These are phyloP conservation scores for Backusella psychrophila DNA, from an alignment of 192 early-diverging fungal genomes.

Conservation along the genomic window DNA sequence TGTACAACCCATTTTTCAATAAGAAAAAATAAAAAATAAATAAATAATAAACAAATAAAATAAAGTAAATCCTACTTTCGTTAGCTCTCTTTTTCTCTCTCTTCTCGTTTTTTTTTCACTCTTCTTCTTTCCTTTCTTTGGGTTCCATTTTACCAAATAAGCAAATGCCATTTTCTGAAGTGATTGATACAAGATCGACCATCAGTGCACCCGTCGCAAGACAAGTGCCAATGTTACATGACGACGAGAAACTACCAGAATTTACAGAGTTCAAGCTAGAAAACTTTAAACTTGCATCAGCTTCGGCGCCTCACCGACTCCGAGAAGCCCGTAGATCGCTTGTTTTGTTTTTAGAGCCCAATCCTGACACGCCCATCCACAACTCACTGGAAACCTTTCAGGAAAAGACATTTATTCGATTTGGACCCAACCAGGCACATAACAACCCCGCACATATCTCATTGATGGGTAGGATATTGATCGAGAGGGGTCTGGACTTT, in stretches of 20 bases:
- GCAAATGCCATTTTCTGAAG: conserved; percentile 7
- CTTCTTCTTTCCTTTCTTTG: background rate
- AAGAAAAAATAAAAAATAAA: background rate
- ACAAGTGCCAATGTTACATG: background rate
- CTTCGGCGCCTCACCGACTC: conserved; percentile 23
- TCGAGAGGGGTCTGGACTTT: conserved; percentile 24
- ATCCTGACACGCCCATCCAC: conserved; percentile 5
- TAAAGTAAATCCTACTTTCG: background rate
- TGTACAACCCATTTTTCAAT: background rate
- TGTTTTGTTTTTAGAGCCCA: conserved; percentile 28
- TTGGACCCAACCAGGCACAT: conserved; percentile 41
- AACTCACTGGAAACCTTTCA: conserved; percentile 29
- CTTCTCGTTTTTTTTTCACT: background rate
- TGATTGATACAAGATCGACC: conserved; percentile 12
- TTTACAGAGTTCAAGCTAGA: conserved; percentile 31
- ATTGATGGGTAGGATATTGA: conserved; percentile 18
- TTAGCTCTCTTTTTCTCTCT: conserved; percentile 1
- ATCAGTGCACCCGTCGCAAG: background rate
- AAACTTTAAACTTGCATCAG: conserved; percentile 2
- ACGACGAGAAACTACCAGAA: background rate
- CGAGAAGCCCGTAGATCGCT: conserved; percentile 30
- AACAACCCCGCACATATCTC: conserved; percentile 27
- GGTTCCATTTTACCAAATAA: background rate
- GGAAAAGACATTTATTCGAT: conserved; percentile 19
- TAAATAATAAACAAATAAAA: conserved; percentile 5